These are phyloP conservation scores for Yamagishiella unicocca DNA, from an alignment of 139 green algal genomes.

Conservation along the genomic window DNA sequence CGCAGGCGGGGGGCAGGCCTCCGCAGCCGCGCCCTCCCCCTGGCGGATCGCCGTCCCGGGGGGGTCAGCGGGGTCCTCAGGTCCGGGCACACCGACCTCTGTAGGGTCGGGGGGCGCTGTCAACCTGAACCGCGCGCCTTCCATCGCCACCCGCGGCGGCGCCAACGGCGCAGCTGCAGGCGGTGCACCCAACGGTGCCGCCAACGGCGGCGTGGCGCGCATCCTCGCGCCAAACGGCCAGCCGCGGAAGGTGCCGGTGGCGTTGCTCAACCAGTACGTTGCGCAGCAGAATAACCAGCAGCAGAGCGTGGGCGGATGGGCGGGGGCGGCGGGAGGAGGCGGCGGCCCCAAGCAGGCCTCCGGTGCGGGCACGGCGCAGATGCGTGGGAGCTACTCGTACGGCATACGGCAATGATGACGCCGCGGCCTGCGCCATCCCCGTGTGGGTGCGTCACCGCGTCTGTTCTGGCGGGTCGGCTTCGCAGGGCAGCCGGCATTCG, in stretches of 20 bases:
- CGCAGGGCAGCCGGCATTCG: no score
- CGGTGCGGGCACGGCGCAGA: neutral
- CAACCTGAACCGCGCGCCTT: neutral
- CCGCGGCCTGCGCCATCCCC: no score
- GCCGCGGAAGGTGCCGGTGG: slow-evolving; percentile 86
- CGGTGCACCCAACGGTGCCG: neutral
- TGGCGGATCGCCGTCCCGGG: neutral
- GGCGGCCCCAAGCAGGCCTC: neutral
- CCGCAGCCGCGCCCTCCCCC: neutral
- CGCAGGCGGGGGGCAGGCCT: neutral
- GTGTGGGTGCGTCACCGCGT: no score
- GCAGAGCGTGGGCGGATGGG: neutral
- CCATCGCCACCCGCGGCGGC: neutral
- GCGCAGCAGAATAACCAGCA: slow-evolving; percentile 9
- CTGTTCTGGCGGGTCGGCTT: no score
- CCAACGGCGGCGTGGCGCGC: slow-evolving; percentile 62
- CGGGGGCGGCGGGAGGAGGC: neutral
- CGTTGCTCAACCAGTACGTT: slow-evolving; percentile 57
- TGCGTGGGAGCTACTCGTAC: slow-evolving; percentile 27
- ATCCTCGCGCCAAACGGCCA: slow-evolving; percentile 90
- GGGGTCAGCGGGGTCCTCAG: neutral
- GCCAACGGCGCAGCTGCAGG: neutral
- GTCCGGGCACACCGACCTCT: slow-evolving; percentile 22
- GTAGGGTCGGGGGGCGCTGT: neutral
- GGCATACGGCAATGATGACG: slow-evolving; percentile 32